Base-by-base conservation (phyloP, 768 basidiomycete genomes). In the Tylopilus subfusipes region DNA sequence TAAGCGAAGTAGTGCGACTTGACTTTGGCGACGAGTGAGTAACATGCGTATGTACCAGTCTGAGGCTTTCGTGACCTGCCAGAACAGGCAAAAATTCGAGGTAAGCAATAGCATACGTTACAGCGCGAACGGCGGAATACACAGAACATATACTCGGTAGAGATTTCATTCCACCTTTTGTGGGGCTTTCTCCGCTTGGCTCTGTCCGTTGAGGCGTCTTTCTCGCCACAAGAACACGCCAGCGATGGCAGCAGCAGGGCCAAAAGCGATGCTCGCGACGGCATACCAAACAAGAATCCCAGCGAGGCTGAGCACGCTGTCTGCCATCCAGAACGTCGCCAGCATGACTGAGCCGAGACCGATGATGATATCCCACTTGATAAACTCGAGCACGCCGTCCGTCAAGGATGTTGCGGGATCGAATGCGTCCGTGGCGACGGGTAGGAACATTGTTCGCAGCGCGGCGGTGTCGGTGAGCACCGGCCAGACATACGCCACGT, bases 141-240 rank as follows among this genome's bases (percentile, higher is more conserved):
- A n/a, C n/a, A n/a, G n/a, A 9, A 29, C 4, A 29, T 29, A 29
- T 29, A 29, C 27, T 29, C 16, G 34, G 18, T 9, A 31, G 14
- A 40, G 21, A 21, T 14, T 14, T 46, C 4, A 55, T 33, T 57
- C 48, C 24, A 29, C 40, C 42, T 53, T 49, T 30, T 46, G 33
- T 27, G 53, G 22, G 8, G 22, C 38, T 40, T 39, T 57, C 21
- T 30, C 36, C 18, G 16, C 34, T 10, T 36, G 39, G 16, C 7
- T 24, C 16, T n/a, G 39, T 25, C 43, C 34, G 31, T 73, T 62
- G 12, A 74, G 55, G 16, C 63, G 53, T 25, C 69, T 63, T 62
- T 84, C 82, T 53, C 79, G 72, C 79, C 79, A 81, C 43, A 82
- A 64, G 29, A 76, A 70, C 3, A 77, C 70, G 2, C 75, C 81